These are phyloP conservation scores for Dissophora globulifera DNA, from an alignment of 192 early-diverging fungal species.

Conservation along the genomic window DNA sequence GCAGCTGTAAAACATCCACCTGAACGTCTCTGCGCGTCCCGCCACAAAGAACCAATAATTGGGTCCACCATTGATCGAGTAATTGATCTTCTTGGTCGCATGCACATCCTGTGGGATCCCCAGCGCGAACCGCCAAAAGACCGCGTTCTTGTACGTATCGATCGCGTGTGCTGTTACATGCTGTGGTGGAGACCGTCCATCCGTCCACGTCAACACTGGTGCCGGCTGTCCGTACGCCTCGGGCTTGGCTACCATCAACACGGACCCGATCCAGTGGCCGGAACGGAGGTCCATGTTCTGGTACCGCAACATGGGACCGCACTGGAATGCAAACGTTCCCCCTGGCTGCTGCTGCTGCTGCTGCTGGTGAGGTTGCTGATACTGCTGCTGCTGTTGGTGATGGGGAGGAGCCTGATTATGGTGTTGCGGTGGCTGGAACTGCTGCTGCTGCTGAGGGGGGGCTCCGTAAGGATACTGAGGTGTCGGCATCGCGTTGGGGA, in stretches of 20 bases:
- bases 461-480: slow-evolving; percentile 18
- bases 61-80: slow-evolving; percentile 52
- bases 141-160: slow-evolving; percentile 69
- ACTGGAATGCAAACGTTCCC: slow-evolving; percentile 18
- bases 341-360: slow-evolving; percentile 6
- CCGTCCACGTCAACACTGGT: slow-evolving; percentile 40
- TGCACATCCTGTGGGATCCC: slow-evolving; percentile 58
- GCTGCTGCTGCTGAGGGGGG: not conserved
- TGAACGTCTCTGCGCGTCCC: slow-evolving; percentile 62
- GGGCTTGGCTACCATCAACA: slow-evolving; percentile 55
- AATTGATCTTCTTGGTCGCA: slow-evolving; percentile 42
- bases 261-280: slow-evolving; percentile 57
- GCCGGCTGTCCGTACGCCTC: slow-evolving; percentile 41
- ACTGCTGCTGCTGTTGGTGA: not conserved
- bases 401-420: not conserved
- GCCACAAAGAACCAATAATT: slow-evolving; percentile 62
- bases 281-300: slow-evolving; percentile 52
- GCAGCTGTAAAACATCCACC: slow-evolving; percentile 77
- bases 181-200: slow-evolving; percentile 11
- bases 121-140: slow-evolving; percentile 73
- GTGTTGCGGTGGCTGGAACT: not conserved
- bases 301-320: slow-evolving; percentile 60
- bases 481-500: slow-evolving; percentile 14
- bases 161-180: slow-evolving; percentile 32
- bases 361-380: slow-evolving; percentile 16